Percentiles rank a stretch among this genome's conserved stretches.
These are phyloP conservation scores for Pyrenochaeta sp. DNA, from an alignment of 2,329 filamentous ascomycete species.

Conservation along the genomic window DNA sequence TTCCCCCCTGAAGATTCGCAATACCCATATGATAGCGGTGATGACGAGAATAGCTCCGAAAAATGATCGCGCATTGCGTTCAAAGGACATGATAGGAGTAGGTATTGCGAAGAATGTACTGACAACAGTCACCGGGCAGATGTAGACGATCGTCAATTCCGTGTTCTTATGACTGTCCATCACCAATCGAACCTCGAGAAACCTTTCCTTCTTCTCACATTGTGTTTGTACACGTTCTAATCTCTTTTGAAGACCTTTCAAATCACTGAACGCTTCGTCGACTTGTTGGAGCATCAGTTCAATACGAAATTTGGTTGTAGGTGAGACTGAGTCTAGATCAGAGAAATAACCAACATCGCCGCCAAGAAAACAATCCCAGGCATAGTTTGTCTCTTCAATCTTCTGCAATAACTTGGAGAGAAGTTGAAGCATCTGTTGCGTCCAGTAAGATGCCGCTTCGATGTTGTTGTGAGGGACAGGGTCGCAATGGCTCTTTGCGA, in stretches of 20 bases:
- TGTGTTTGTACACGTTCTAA: background rate
- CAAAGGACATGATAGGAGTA: background rate
- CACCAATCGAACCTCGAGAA: background rate
- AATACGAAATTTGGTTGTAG: background rate
- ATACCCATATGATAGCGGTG: background rate
- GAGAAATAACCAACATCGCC: background rate
- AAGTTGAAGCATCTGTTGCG: background rate
- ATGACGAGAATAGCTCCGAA: background rate
- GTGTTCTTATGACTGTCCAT: background rate
- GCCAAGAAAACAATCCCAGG: background rate
- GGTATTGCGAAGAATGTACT: constrained; percentile 11
- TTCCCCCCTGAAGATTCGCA: background rate
- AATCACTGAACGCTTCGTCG: background rate
- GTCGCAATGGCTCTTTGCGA: background rate
- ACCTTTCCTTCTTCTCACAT: constrained; percentile 1
- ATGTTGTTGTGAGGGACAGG: background rate
- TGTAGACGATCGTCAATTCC: constrained; percentile 4
- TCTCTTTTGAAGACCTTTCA: background rate
- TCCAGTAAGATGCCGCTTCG: background rate
- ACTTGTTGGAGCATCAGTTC: background rate
- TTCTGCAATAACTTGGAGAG: background rate
- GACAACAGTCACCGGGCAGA: constrained; percentile 13
- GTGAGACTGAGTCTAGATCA: background rate
- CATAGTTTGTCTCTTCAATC: background rate
- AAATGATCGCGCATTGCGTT: background rate